phyloP scores from a whole-genome alignment of 2,329 filamentous ascomycete genomes.

The Penicillium palitans region DNA sequence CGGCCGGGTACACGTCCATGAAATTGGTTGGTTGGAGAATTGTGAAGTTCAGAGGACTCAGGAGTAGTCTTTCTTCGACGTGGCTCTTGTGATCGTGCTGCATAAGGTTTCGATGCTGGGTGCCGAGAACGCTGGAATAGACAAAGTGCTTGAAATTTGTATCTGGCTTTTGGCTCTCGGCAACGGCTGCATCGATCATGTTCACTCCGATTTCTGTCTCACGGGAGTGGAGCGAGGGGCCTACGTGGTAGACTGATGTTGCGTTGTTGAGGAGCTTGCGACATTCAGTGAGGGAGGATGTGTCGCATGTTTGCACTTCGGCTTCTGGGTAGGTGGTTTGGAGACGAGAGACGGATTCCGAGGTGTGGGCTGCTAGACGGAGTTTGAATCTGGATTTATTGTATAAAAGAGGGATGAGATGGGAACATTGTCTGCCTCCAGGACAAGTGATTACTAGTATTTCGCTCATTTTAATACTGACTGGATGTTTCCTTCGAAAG shows the following conservation, averaged over 20 bases:
- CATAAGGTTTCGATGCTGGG: constrained; percentile 2
- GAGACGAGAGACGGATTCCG: neutral
- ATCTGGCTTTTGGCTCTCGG: constrained; percentile 1
- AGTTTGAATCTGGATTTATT: constrained; percentile 3
- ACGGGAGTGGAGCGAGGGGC: constrained; percentile 1
- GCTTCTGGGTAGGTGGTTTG: neutral
- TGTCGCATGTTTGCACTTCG: neutral
- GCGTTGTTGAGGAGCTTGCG: neutral
- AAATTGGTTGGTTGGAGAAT: constrained; percentile 7
- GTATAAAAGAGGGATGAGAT: neutral
- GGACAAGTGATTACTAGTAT: neutral
- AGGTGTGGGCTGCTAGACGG: constrained; percentile 2
- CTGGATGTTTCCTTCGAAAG: neutral
- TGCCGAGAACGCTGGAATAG: constrained; percentile 1
- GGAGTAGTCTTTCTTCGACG: constrained; percentile 1
- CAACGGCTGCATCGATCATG: constrained; percentile 5
- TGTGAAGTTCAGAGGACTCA: constrained; percentile 5
- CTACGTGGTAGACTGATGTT: constrained; percentile 2
- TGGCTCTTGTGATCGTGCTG: constrained; percentile 1
- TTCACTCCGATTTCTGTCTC: constrained; percentile 5
- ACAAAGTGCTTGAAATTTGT: neutral
- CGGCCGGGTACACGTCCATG: neutral
- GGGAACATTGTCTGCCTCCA: neutral
- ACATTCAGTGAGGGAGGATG: neutral
- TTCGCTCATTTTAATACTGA: neutral